Base-by-base conservation (phyloP, 1,284 basidiomycete genomes). In the Waitea zeae region DNA sequence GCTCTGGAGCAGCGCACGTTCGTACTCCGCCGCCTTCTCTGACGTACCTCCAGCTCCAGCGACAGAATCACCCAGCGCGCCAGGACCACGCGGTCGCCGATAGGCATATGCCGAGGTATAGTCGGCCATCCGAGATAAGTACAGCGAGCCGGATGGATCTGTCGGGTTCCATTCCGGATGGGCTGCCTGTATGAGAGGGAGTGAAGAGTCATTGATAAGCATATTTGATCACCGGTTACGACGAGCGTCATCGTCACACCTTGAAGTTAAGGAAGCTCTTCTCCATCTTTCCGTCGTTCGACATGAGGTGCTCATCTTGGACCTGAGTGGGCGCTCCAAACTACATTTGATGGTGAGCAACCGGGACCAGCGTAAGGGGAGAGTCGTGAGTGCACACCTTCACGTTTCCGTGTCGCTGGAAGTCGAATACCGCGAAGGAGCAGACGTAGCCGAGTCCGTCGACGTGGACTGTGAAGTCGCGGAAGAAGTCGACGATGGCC, bases 371-470 rank as follows among this genome's bases (percentile, higher is more conserved):
- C n/a, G 26, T 3, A 7, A 17, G 14, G 12, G 20, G 5, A 6
- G 17, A 35, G 7, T 17, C 5, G 14, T 11, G 30, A 27, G 18
- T 12, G 3, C 12, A 34, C 28, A 81, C 78, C 60, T 80, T 84
- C 48, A 83, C 67, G 50, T 88, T 89, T 1, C 87, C 84, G 44
- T 93, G 82, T 40, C 89, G 60, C 52, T 88, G 75, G 54, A 97
- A 96, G 53, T 97, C 90, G 51, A 98, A 98, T 37, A 95, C 92
- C 1, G 93, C 95, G 57, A 97, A 98, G 40, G 83, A 89, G 52
- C 95, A 98, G 6, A 98, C 87, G 49, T 95, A 93, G 7, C 95
- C 93, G 2, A 95, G 66, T 1, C 90, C 88, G 45, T 96, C 92
- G 20, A 98, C 83, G 52, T 97, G 92, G 1, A 98, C 79, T 0